Base-by-base conservation (phyloP, 371 early-diverging fungal species). In the Circinella umbellata region DNA sequence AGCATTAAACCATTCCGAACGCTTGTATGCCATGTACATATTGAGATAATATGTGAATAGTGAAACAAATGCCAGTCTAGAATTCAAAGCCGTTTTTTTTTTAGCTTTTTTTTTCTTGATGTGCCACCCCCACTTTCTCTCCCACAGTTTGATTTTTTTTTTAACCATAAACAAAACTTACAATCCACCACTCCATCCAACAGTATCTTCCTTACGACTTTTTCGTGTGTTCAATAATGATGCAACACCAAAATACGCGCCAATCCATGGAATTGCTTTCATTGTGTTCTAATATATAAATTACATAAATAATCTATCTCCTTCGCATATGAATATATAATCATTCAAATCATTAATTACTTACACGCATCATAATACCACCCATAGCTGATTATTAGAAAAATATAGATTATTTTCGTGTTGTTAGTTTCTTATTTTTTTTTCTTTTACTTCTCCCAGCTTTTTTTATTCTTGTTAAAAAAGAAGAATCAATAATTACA, bases 31-130 rank as follows among this genome's bases (percentile, higher is more conserved):
- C 66, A 81, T 69, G 17, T 76, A 83, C n/a, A 78, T 35, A 37
- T 83, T 83, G 48, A 83, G 60, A 59, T 83, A 83, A 39, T 69
- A 83, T 7, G 83, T 81, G 51, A 79, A 73, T 48, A 83, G 59
- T 20, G 83, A 71, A 20, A 81, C 73, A 27, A 79, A 42, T 17
- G 78, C 81, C 53, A 81, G 72, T 61, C 83, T 81, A 37, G 13
- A 9, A 63, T 34, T 11, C 48, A 48, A 17, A 27, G 1, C 27
- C 27, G 27, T 27, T 27, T 27, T 27, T 27, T 27, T 27, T 27
- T 27, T 27, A 27, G 27, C 27, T 27, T 27, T 27, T 27, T 27
- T 27, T 27, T 27, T 27, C 27, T 27, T 27, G 27, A 27, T 27
- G 27, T 27, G 27, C 27, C 27, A 27, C 38, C 34, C 20, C 35